Evolutionary conservation across 495 filamentous ascomycete genomes (phyloP).

Genomic region (Podospora bellae-mahoneyi): DNA sequence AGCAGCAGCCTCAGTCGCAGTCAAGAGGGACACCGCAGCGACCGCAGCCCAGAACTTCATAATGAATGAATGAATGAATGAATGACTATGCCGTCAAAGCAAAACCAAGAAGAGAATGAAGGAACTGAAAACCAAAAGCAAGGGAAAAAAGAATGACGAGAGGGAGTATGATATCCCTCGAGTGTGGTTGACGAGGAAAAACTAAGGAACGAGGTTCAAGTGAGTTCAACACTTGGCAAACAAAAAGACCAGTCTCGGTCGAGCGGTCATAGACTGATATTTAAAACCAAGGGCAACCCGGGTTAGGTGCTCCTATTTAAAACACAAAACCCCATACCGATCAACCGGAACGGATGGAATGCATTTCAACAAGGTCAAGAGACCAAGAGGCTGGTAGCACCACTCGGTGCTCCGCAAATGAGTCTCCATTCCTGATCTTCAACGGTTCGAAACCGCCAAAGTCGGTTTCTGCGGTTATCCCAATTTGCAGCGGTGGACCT

Average conservation of each 20-base stretch:
- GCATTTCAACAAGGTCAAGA: not conserved
- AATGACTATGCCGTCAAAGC: slow-evolving; percentile 6
- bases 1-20: slow-evolving; percentile 25
- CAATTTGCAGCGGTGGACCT: slow-evolving; percentile 16
- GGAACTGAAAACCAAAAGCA: slow-evolving; percentile 8
- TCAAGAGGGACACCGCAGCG: slow-evolving; percentile 1
- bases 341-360: not conserved
- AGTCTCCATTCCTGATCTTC: slow-evolving; percentile 5
- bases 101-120: slow-evolving; percentile 3
- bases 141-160: not conserved
- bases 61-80: slow-evolving; percentile 7
- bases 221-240: slow-evolving; percentile 5
- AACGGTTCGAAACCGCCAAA: slow-evolving; percentile 16
- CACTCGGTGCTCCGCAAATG: not conserved
- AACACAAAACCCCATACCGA: not conserved
- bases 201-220: not conserved
- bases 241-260: not conserved
- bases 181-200: not conserved
- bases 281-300: not conserved
- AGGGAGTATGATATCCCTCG: slow-evolving; percentile 8
- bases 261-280: not conserved
- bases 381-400: not conserved
- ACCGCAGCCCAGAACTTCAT: slow-evolving; percentile 2
- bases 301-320: not conserved
- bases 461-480: slow-evolving; percentile 16